Percentiles rank a stretch among this genome's conserved stretches.
Evolutionary conservation across 1,284 basidiomycete species (phyloP).

Genomic region (Coriolopsis trogii): DNA sequence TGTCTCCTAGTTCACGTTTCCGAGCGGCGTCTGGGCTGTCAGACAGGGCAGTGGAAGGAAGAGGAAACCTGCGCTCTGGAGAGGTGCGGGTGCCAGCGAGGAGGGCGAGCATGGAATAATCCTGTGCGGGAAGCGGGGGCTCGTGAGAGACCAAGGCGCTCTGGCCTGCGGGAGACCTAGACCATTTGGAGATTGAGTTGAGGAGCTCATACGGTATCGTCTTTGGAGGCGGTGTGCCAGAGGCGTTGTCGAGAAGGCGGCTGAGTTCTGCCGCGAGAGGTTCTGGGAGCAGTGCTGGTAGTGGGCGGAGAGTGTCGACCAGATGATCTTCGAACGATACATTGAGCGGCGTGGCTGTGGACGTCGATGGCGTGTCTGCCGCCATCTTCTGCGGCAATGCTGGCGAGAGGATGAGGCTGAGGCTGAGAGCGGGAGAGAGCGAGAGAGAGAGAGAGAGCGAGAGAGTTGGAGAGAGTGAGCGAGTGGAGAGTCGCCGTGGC

Average conservation of each 20-base stretch:
- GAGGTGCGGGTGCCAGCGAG: constrained; percentile 76
- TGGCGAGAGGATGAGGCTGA: neutral
- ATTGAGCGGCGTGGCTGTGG: constrained; percentile 39
- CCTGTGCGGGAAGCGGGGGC: constrained; percentile 50
- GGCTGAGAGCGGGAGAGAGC: neutral
- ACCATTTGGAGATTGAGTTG: constrained; percentile 66
- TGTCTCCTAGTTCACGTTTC: constrained; percentile 50
- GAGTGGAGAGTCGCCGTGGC: neutral
- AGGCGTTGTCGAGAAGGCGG: constrained; percentile 10
- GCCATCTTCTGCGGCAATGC: neutral
- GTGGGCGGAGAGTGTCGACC: constrained; percentile 45
- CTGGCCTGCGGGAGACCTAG: constrained; percentile 52
- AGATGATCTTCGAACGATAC: constrained; percentile 74
- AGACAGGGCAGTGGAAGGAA: constrained; percentile 39
- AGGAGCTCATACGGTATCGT: constrained; percentile 67
- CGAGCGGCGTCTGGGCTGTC: constrained; percentile 43
- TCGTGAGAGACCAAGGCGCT: constrained; percentile 44
- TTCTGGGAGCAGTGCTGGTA: constrained; percentile 49
- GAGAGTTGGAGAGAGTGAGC: neutral
- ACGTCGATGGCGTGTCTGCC: constrained; percentile 10
- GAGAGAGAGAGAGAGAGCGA: neutral
- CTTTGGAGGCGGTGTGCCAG: neutral
- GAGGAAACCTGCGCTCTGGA: constrained; percentile 68
- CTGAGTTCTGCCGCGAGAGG: constrained; percentile 45
- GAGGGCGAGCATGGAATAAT: constrained; percentile 72